These are phyloP conservation scores for Erodium moschatum DNA, from an alignment of 441 rosid genomes.

Conservation along the genomic window DNA sequence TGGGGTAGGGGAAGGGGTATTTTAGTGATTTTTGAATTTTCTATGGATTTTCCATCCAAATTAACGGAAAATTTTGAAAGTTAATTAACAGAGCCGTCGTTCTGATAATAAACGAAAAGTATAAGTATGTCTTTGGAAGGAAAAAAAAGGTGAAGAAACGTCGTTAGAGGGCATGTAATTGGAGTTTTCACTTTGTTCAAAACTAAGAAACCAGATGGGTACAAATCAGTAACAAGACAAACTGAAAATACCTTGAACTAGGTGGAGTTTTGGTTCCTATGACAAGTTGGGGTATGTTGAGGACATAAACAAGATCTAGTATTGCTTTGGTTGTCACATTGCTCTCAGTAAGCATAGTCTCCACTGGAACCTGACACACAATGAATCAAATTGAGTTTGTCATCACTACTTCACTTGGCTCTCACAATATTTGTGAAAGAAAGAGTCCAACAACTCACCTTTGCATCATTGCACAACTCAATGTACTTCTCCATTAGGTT, in stretches of 20 bases:
- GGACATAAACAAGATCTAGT: conserved; percentile 50
- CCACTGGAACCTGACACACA: conserved; percentile 40
- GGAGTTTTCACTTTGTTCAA: too few species aligned
- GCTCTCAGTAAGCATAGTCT: conserved; percentile 49
- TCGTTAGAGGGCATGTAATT: too few species aligned
- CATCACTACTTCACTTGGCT: too few species aligned
- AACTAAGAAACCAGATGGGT: too few species aligned
- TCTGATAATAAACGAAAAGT: too few species aligned
- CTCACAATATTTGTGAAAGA: background rate
- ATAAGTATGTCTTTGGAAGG: too few species aligned
- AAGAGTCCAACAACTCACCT: conserved; percentile 24
- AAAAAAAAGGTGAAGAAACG: too few species aligned
- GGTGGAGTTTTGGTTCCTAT: conserved; percentile 40
- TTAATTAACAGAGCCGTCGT: too few species aligned
- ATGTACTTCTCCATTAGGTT: conserved; percentile 45
- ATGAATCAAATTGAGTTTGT: background rate
- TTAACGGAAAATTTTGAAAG: too few species aligned
- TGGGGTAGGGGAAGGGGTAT: too few species aligned
- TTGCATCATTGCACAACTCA: conserved; percentile 37
- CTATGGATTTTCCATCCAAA: too few species aligned
- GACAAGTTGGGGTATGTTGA: conserved; percentile 46
- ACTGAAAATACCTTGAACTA: conserved; percentile 27
- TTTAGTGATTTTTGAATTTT: too few species aligned
- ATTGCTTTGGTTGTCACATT: conserved; percentile 36
- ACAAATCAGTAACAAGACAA: background rate